Conservation (phyloP, 176 grass and related monocot species). For the Juncus inflexus region DNA sequence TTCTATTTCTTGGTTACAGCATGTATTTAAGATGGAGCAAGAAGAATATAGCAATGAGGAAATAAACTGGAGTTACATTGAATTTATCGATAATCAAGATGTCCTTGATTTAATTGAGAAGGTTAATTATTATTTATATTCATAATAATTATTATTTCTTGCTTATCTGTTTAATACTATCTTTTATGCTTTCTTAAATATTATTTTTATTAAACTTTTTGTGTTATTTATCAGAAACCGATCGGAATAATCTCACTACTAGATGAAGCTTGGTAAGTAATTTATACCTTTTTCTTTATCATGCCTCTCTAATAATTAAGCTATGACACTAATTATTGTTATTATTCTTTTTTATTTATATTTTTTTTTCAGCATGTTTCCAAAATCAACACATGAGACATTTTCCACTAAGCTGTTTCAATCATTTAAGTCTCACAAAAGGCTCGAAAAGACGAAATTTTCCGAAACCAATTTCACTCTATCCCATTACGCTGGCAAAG, state of each 20-base stretch:
- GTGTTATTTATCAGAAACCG: conserved; percentile 67
- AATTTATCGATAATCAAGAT: conserved; percentile 99
- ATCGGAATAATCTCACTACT: conserved; percentile 95
- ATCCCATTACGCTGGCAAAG: conserved; percentile 96
- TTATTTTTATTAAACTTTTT: not conserved
- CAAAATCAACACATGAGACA: conserved; percentile 89
- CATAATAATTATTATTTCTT: too few relatives aligned
- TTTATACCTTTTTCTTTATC: conserved; percentile 22
- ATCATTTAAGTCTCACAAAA: conserved; percentile 68
- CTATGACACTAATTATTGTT: not conserved
- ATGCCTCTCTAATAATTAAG: conserved; percentile 15
- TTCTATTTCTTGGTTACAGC: conserved; percentile 46
- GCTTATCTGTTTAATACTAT: too few relatives aligned
- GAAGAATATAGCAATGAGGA: conserved; percentile 94
- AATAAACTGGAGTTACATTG: conserved; percentile 99
- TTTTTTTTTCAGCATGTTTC: conserved; percentile 75
- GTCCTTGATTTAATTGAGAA: conserved; percentile 99
- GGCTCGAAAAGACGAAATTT: conserved; percentile 92
- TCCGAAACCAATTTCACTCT: conserved; percentile 97
- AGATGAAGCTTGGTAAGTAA: conserved; percentile 94
- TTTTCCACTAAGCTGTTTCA: conserved; percentile 92
- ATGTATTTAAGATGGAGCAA: conserved; percentile 99
- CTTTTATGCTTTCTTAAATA: not conserved
- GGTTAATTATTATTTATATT: conserved; percentile 36
- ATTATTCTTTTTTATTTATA: conserved; percentile 8